A percentile compares a stretch with the other conserved stretches of the same genome.
phyloP scores from a whole-genome alignment of 352 stramenopile genomes.

The Pythium grandisporangium region DNA sequence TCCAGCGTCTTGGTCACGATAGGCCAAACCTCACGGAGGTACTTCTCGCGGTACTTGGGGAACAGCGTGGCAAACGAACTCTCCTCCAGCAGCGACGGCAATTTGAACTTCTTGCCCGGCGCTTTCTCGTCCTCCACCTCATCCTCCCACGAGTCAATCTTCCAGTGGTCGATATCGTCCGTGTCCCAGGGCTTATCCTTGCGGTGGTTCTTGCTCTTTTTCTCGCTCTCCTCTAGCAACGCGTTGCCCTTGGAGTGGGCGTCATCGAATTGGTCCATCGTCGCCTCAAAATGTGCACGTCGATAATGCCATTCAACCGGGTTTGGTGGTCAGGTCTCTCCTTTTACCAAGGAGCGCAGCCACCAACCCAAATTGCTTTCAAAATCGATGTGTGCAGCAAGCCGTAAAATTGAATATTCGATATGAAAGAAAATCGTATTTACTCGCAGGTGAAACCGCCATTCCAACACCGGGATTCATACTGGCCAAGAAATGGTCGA shows the following conservation, averaged over 20 bases:
- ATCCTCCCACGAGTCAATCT: constrained; percentile 85
- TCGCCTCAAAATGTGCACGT: too few relatives aligned
- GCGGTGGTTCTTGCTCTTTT: constrained; percentile 92
- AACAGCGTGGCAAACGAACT: constrained; percentile 99
- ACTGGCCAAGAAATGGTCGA: too few relatives aligned
- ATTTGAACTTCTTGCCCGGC: constrained; percentile 40
- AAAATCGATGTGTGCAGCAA: too few relatives aligned
- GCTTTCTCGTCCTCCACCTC: constrained; percentile 81
- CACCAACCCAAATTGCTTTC: constrained; percentile 16
- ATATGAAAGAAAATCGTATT: too few relatives aligned
- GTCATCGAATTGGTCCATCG: constrained; percentile 70
- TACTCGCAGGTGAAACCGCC: too few relatives aligned
- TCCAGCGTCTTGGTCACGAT: constrained; percentile 97
- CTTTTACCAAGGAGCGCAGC: too few relatives aligned
- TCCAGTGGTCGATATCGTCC: constrained; percentile 98
- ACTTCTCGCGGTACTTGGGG: constrained; percentile 99
- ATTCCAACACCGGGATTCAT: too few relatives aligned
- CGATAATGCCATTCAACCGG: too few relatives aligned
- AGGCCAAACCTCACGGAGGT: constrained; percentile 98
- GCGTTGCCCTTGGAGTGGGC: constrained; percentile 15
- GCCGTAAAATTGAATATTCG: too few relatives aligned
- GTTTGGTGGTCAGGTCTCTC: too few relatives aligned
- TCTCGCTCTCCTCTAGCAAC: constrained; percentile 16
- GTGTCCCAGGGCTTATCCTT: constrained; percentile 99
- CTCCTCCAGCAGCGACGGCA: constrained; percentile 94